Evolutionary conservation across 2,329 filamentous ascomycete genomes (phyloP).

Genomic region (Calonectria hawksworthii): DNA sequence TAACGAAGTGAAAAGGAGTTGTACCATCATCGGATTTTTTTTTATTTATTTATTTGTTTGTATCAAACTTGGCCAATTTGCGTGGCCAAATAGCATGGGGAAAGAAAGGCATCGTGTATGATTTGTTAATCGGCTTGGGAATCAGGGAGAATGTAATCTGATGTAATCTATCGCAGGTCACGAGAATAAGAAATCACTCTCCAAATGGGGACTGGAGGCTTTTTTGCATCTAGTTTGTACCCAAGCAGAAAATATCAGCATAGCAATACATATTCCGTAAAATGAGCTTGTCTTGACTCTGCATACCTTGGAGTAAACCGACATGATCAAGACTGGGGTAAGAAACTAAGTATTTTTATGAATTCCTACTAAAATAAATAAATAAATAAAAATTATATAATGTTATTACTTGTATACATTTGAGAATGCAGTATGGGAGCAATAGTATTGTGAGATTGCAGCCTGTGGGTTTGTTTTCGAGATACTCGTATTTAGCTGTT

Average conservation of each 20-base stretch:
- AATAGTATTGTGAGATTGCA: too few species aligned
- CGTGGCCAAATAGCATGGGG: neutral
- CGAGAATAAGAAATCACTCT: constrained; percentile 6
- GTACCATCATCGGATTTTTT: constrained; percentile 9
- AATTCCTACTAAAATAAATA: too few species aligned
- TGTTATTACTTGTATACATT: too few species aligned
- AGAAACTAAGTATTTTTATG: too few species aligned
- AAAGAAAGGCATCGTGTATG: constrained; percentile 11
- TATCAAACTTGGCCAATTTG: constrained; percentile 19
- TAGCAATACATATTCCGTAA: neutral
- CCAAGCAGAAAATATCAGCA: constrained; percentile 1
- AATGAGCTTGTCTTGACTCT: neutral
- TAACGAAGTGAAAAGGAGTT: neutral
- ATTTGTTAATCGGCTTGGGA: constrained; percentile 30
- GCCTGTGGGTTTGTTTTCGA: too few species aligned
- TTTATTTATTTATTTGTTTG: constrained; percentile 22
- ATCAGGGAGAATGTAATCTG: constrained; percentile 26
- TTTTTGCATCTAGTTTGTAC: constrained; percentile 17
- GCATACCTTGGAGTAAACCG: neutral
- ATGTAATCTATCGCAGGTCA: constrained; percentile 21
- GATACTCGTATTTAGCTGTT: too few species aligned
- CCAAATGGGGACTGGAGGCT: neutral
- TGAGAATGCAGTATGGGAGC: too few species aligned
- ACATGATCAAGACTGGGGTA: too few species aligned
- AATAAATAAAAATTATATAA: too few species aligned